Evolutionary conservation across 306 rosid genomes (phyloP).

Genomic region (Medicago lupulina): DNA sequence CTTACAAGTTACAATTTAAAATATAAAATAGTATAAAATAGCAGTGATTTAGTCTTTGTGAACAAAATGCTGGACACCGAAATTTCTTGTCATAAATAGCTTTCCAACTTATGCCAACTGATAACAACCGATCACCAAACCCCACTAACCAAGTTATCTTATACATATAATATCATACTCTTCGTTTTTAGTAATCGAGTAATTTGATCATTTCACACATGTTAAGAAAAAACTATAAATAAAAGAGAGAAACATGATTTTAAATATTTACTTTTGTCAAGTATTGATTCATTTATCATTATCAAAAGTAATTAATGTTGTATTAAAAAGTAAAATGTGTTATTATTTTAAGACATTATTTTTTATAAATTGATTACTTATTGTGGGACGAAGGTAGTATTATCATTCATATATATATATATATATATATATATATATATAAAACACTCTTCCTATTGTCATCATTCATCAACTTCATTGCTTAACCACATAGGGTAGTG

Average conservation of each 20-base stretch:
- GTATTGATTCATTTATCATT: no score
- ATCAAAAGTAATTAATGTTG: no score
- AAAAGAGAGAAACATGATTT: no score
- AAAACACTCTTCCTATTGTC: background rate
- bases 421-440: slow-evolving; percentile 1
- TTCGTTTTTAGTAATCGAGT: no score
- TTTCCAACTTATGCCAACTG: slow-evolving; percentile 1
- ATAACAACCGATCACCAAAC: slow-evolving; percentile 64
- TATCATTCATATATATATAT: background rate
- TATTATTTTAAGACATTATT: no score
- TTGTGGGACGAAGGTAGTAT: no score
- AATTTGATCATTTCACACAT: no score
- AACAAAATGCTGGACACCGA: background rate
- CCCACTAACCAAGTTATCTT: background rate
- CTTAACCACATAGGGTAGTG: no score
- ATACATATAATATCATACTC: background rate
- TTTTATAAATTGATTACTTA: no score
- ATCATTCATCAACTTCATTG: background rate
- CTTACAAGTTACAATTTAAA: background rate
- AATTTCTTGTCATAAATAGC: background rate
- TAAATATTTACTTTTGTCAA: no score
- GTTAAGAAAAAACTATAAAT: no score
- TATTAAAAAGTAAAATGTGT: no score
- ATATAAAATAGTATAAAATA: background rate
- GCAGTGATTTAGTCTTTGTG: background rate